Evolutionary conservation across 805 yeast species (phyloP).

Genomic region (Saccharomycopsis fermentans): DNA sequence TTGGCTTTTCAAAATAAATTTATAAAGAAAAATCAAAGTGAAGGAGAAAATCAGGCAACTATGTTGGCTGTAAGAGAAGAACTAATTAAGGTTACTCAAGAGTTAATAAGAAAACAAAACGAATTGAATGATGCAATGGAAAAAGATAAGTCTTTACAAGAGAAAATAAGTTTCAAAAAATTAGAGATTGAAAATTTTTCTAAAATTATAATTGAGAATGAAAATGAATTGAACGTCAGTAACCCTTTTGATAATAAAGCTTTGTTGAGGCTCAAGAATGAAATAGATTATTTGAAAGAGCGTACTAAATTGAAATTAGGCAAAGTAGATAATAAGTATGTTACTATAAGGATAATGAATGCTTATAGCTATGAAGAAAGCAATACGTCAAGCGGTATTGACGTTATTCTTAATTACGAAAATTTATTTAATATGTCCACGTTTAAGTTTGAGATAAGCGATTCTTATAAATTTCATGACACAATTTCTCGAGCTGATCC

Average conservation of each 20-base stretch:
- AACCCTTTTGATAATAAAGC: constrained; percentile 19
- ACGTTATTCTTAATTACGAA: constrained; percentile 20
- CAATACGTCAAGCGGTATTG: constrained; percentile 11
- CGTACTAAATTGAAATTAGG: constrained; percentile 25
- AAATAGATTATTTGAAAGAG: background rate
- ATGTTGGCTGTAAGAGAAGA: constrained; percentile 15
- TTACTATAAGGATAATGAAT: constrained; percentile 23
- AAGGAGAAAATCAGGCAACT: constrained; percentile 10
- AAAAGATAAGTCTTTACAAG: background rate
- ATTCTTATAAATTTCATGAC: constrained; percentile 9
- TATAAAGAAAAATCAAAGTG: constrained; percentile 16
- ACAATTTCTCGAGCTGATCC: constrained; percentile 2
- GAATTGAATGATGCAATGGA: constrained; percentile 2
- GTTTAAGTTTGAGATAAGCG: constrained; percentile 6
- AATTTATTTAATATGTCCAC: background rate
- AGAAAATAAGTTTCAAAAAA: constrained; percentile 10
- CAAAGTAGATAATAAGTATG: constrained; percentile 29
- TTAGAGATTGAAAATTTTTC: constrained; percentile 15
- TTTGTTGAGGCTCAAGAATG: constrained; percentile 5
- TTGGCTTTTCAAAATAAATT: constrained; percentile 18
- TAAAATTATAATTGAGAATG: constrained; percentile 18
- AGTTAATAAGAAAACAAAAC: constrained; percentile 5
- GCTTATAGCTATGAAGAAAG: constrained; percentile 15
- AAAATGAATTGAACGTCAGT: constrained; percentile 17
- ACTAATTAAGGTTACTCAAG: constrained; percentile 13